Base-by-base conservation (phyloP, 1,139 yeast genomes). In the Lipomyces yarrowii region DNA sequence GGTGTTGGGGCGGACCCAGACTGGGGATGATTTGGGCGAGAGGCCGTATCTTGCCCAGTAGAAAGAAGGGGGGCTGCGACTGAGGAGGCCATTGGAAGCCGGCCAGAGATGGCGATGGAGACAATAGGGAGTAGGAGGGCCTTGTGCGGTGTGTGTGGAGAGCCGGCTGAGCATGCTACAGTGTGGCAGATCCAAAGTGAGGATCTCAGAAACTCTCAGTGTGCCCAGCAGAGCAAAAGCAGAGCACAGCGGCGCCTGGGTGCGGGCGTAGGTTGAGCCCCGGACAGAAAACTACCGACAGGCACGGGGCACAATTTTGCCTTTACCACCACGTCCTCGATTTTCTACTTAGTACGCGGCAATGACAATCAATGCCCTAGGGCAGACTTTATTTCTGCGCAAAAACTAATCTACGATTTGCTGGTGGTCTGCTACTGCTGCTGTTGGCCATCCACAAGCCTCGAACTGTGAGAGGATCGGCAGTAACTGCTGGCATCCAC, bases 1-100 rank as follows among this genome's bases (percentile, higher is more conserved):
- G 13, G 26, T 55, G 57, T n/a, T 30, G 42, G 57, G 37, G 37
- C 33, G 42, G 37, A 30, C 30, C 23, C 37, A 21, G 57, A 55
- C n/a, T 18, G 18, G 46, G 37, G 57, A 55, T 21, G 57, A 55
- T 37, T 32, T 21, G 39, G 46, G 26, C 42, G 57, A 15, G 33
- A 42, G 26, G 10, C 33, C 11, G 21, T 23, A 21, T 21, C 37
- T 32, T 32, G 57, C 11, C 42, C 58, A 5, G 58, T 3, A 32
- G 58, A 10, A 35, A 23, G 18, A 35, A 23, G 11, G 15, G 30
- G 23, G 33, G 42, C 58, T 21, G 42, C n/a, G 10, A 35, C 35
- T 10, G 58, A 35, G 23, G 42, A 56, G 39, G 58, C 37, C 42
- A 32, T 56, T 30, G 58, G 58, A 42, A 42, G 48, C 8, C 10